These are phyloP conservation scores for Thamnidium elegans DNA, from an alignment of 192 early-diverging fungal genomes.

Conservation along the genomic window DNA sequence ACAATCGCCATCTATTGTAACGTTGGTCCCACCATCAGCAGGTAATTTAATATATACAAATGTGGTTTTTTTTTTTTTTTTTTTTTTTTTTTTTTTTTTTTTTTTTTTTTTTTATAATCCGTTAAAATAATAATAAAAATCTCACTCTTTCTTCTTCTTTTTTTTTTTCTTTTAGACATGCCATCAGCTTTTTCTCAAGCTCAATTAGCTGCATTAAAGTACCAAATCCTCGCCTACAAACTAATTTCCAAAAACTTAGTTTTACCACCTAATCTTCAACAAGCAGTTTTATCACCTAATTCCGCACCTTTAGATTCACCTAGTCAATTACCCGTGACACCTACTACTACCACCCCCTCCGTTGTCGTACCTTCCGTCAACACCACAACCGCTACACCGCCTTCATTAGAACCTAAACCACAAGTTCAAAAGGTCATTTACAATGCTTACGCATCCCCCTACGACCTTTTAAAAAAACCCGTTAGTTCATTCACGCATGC, in stretches of 20 bases:
- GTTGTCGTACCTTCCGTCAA: not conserved
- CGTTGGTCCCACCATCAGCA: not conserved
- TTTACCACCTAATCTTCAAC: conserved; percentile 66
- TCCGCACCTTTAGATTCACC: not conserved
- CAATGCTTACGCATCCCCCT: conserved; percentile 57
- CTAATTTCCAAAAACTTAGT: conserved; percentile 75
- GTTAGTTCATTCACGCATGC: conserved; percentile 47
- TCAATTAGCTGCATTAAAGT: conserved; percentile 68
- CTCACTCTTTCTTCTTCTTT: not conserved
- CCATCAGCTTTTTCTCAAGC: conserved; percentile 48
- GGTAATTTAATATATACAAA: no score
- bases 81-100: not conserved
- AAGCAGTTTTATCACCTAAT: conserved; percentile 55
- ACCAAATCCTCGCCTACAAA: conserved; percentile 84
- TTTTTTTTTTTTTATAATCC: not conserved
- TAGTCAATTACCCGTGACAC: not conserved
- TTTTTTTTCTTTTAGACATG: not conserved
- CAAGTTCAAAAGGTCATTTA: conserved; percentile 23
- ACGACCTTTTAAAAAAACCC: conserved; percentile 60
- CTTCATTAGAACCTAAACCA: not conserved
- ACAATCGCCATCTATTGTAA: not conserved
- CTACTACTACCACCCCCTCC: not conserved
- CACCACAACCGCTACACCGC: not conserved
- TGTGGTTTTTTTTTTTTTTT: not conserved
- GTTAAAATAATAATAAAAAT: not conserved